Base-by-base conservation (phyloP, 164 flowering plant genomes). In the Magnolia sinica region DNA sequence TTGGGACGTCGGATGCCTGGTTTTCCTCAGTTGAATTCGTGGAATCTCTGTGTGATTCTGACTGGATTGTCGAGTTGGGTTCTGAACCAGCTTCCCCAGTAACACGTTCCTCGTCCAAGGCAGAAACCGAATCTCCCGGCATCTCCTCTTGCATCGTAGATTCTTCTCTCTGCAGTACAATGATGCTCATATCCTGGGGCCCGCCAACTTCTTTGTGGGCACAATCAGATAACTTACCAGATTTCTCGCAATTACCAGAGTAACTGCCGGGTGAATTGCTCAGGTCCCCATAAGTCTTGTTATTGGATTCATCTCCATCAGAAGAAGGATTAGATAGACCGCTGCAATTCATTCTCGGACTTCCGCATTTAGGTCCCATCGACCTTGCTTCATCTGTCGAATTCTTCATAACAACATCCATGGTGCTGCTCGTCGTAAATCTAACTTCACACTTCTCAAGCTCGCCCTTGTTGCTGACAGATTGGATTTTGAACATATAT, bases 251-350 rank as follows among this genome's bases (percentile, higher is more conserved):
- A 68, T 76, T 74, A 59, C 37, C 45, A 52, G 64, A 74, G 64
- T 78, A 82, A 68, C 79, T 81, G 64, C 80, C 84, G 5, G 76
- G 81, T 22, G 80, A 82, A 72, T 55, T 16, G 61, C 61, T 11
- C 18, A 9, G 61, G 61, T 55, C 61, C 61, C 61, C 61, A 55
- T 11, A 55, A 55, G 61, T 3, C 13, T 55, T 55, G 61, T 16
- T 55, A 55, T 83, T 90, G 31, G 91, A 87, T 84, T 94, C 99
- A 83, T 91, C 95, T 83, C 89, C 97, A 11, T 91, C 95, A 9
- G 99, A 96, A 70, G 99, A 92, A n/a, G 97, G 95, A 85, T 90
- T 92, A 55, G 98, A 92, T 50, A 93, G 89, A 80, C 83, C 88
- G 81, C 96, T 92, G 72, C 89, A 87, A 86, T 90, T 91, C 22